Evolutionary conservation across 139 green algal genomes (phyloP).

Genomic region (Yamagishiella unicocca): DNA sequence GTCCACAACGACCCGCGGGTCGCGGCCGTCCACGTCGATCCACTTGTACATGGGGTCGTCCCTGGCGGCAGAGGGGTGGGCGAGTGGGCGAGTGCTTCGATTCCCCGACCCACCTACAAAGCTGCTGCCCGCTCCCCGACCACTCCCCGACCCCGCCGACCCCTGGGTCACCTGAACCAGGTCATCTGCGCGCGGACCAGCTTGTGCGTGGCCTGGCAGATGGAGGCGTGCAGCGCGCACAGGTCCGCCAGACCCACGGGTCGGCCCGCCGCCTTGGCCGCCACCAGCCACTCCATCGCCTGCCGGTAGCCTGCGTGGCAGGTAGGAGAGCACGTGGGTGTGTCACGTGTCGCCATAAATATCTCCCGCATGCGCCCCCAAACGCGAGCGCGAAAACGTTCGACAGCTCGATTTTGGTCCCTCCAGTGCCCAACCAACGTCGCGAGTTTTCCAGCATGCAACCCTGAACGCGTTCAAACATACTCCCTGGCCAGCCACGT

Average conservation of each 20-base stretch:
- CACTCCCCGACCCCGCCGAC: background rate
- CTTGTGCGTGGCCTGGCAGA: constrained; percentile 77
- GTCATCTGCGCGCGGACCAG: constrained; percentile 85
- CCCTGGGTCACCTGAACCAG: constrained; percentile 78
- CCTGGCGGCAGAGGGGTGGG: constrained; percentile 11
- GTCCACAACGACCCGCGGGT: constrained; percentile 43
- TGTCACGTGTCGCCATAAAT: no score
- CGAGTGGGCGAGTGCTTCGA: no score
- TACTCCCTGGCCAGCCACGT: no score
- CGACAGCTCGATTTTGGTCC: no score
- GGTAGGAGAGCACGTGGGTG: no score
- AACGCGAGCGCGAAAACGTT: no score
- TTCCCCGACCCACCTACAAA: background rate
- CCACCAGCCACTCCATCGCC: constrained; percentile 61
- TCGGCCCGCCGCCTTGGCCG: background rate
- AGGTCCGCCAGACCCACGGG: constrained; percentile 25
- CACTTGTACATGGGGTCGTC: constrained; percentile 74
- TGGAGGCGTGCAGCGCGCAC: constrained; percentile 41
- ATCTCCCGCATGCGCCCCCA: no score
- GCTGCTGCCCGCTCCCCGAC: background rate
- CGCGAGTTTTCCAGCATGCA: no score
- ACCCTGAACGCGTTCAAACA: no score
- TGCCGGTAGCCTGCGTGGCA: constrained; percentile 62
- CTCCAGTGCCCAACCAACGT: no score
- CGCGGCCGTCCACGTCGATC: constrained; percentile 39